A percentile compares a stretch with the other conserved stretches of the same genome.
Evolutionary conservation across 495 filamentous ascomycete genomes (phyloP).

Genomic region (Tuber microsphaerosporum): DNA sequence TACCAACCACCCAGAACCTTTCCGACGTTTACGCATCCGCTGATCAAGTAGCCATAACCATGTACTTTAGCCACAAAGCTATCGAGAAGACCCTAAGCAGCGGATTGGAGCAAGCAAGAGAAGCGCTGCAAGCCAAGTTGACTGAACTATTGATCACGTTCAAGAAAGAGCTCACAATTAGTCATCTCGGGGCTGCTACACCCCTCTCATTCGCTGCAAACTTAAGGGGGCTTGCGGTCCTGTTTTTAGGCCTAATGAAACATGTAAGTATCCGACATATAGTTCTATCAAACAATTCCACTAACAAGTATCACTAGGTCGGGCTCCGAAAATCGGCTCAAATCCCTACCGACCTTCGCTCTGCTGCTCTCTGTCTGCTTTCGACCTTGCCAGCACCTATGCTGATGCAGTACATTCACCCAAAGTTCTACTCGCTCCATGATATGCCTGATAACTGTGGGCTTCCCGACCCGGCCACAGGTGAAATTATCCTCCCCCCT

Average conservation of each 20-base stretch:
- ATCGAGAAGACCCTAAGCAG: constrained; percentile 80
- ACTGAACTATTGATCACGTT: constrained; percentile 93
- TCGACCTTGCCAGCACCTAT: constrained; percentile 88
- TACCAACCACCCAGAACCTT: constrained; percentile 84
- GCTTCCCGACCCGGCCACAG: constrained; percentile 71
- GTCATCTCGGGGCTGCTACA: constrained; percentile 77
- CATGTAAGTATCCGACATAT: constrained; percentile 54
- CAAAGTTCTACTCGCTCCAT: constrained; percentile 84
- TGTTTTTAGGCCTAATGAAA: constrained; percentile 92
- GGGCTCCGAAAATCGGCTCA: constrained; percentile 90
- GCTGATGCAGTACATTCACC: constrained; percentile 95
- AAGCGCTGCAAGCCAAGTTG: constrained; percentile 79
- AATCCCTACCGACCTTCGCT: constrained; percentile 91
- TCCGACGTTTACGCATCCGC: constrained; percentile 91
- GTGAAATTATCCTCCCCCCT: constrained; percentile 79
- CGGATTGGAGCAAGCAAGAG: constrained; percentile 82
- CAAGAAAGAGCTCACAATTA: constrained; percentile 90
- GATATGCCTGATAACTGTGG: constrained; percentile 97
- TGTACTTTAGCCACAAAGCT: constrained; percentile 95
- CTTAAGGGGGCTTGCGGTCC: constrained; percentile 72
- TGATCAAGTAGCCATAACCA: constrained; percentile 84
- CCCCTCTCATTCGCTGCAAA: constrained; percentile 85
- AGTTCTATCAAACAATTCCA: not conserved
- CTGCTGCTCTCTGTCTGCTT: constrained; percentile 83
- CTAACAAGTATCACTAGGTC: constrained; percentile 49